These are phyloP conservation scores for Penicillium sp. DNA, from an alignment of 2,329 filamentous ascomycete genomes.

Conservation along the genomic window DNA sequence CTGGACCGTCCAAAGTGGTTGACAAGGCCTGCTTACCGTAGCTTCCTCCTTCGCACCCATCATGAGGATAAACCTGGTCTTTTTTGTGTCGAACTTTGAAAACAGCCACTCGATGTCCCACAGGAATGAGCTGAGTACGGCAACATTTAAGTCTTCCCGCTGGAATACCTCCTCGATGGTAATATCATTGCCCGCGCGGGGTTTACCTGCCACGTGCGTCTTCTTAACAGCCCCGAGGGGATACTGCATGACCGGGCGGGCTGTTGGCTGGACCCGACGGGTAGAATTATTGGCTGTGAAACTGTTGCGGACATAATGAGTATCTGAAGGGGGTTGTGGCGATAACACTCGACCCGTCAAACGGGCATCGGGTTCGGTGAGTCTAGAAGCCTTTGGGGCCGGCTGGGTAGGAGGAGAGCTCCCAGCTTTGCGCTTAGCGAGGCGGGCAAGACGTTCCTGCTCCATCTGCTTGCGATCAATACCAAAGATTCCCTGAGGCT, in stretches of 20 bases:
- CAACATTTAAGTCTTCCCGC: constrained; percentile 71
- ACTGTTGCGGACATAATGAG: constrained; percentile 5
- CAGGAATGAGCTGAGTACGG: constrained; percentile 84
- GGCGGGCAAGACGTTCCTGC: constrained; percentile 75
- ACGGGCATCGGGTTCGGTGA: constrained; percentile 2
- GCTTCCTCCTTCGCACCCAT: constrained; percentile 64
- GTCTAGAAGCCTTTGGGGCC: constrained; percentile 34
- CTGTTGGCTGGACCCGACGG: constrained; percentile 21
- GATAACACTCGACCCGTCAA: background rate
- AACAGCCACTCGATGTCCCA: constrained; percentile 84
- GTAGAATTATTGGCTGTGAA: constrained; percentile 13
- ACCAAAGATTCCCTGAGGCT: constrained; percentile 52
- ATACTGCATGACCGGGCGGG: constrained; percentile 50
- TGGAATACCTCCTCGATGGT: constrained; percentile 88
- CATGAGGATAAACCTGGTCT: constrained; percentile 68
- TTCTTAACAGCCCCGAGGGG: constrained; percentile 74
- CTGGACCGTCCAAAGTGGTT: background rate
- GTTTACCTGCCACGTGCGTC: constrained; percentile 72
- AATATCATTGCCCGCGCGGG: constrained; percentile 72
- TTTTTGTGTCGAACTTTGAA: constrained; percentile 67
- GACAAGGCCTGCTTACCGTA: constrained; percentile 39
- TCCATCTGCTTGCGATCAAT: constrained; percentile 86
- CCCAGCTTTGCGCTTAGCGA: constrained; percentile 63
- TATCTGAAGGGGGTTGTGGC: background rate
- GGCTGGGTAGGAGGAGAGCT: constrained; percentile 34